Conservation (phyloP, 1,139 yeast species). For the Yamadazyma atmosphaerica region DNA sequence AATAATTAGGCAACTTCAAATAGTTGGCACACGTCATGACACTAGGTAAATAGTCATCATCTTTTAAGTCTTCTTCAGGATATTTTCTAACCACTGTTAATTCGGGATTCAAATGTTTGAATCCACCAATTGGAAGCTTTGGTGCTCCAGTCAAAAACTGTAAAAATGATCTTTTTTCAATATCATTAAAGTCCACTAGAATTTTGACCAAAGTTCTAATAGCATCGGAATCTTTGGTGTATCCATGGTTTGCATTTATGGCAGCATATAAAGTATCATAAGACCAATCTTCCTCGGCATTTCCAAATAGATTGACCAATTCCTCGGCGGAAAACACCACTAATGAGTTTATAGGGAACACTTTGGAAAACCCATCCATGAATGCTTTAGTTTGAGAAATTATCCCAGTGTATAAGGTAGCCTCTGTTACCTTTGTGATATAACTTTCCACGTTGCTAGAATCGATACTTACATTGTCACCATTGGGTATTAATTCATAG, state of each 20-base stretch:
- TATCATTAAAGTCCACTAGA: conserved; percentile 50
- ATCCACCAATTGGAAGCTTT: conserved; percentile 91
- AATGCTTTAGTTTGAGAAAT: conserved; percentile 66
- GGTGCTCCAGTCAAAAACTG: conserved; percentile 96
- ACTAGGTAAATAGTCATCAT: conserved; percentile 91
- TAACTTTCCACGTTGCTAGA: conserved; percentile 58
- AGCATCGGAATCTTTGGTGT: conserved; percentile 65
- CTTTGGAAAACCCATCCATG: conserved; percentile 77
- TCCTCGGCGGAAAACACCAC: conserved; percentile 74
- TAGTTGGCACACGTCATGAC: conserved; percentile 99
- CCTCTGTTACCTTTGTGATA: conserved; percentile 57
- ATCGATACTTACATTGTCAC: conserved; percentile 52
- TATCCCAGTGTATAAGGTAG: conserved; percentile 66
- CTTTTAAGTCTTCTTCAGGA: conserved; percentile 61
- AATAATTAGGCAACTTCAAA: conserved; percentile 82
- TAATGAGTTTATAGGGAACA: conserved; percentile 77
- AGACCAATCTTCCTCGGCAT: conserved; percentile 88
- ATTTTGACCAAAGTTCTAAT: conserved; percentile 61
- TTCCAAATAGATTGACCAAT: conserved; percentile 61
- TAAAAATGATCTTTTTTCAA: conserved; percentile 69
- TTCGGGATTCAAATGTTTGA: conserved; percentile 76
- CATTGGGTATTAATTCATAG: conserved; percentile 57
- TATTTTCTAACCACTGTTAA: conserved; percentile 85
- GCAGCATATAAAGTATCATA: conserved; percentile 55
- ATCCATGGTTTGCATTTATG: conserved; percentile 90